Base-by-base conservation (phyloP, 2,329 filamentous ascomycete species). In the Exophiala oligosperma region DNA sequence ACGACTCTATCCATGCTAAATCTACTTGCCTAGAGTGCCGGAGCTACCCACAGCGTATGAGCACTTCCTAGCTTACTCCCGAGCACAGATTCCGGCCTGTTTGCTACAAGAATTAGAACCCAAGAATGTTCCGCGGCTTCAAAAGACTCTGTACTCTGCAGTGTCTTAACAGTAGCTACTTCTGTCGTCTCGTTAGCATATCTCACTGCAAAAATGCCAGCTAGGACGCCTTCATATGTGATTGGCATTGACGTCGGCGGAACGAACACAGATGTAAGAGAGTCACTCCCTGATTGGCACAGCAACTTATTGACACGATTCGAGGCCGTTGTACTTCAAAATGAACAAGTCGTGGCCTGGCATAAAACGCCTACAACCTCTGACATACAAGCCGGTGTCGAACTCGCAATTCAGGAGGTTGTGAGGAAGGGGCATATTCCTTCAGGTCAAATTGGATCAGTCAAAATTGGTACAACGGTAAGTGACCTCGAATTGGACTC, bases 301-400 rank as follows among this genome's bases (percentile, higher is more conserved):
- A 17, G 17, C 17, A 17, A 17, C 17, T 17, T 49, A 49, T 79
- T 24, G 74, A 79, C 62, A 66, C 76, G 52, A 69, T 65, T 12
- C 70, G 71, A 26, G 57, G 61, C 40, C 65, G 71, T 55, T 64
- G 64, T 28, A 69, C 72, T 3, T 69, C 67, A 23, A 71, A 74
- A 38, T 51, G 49, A 51, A 26, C 74, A 76, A 35, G 74, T 80
- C 11, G 64, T 77, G 6, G 77, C 77, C 3, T 79, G 75, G 21
- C 71, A 77, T 66, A 81, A 81, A 66, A 74, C 78, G 2, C 69
- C 76, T 1, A 81, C 79, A 0, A 81, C 78, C 1, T 66, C 71
- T 17, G 78, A 81, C 64, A 78, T 80, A 37, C 80, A 78, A 47
- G 73, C 70, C 52, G 79, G 79, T 24, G 79, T 81, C 26, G 73